phyloP scores from a whole-genome alignment of 495 filamentous ascomycete genomes.

The Penicillium manginii region DNA sequence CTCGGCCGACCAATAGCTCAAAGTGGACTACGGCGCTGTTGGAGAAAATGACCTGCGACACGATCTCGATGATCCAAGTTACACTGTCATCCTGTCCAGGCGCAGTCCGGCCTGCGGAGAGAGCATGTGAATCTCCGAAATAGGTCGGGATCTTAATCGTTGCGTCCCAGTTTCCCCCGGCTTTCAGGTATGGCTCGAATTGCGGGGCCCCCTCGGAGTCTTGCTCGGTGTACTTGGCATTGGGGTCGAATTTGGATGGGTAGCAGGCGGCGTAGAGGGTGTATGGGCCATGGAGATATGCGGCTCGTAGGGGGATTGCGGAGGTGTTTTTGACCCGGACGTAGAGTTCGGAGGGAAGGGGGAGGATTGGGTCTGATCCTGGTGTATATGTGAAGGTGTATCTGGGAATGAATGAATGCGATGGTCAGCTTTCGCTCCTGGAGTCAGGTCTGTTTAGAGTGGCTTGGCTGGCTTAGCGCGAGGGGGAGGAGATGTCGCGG shows the following conservation, averaged over 20 bases:
- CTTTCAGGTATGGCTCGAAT: conserved; percentile 95
- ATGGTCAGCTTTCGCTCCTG: neutral
- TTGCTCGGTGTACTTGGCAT: conserved; percentile 66
- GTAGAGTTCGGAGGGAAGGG: conserved; percentile 74
- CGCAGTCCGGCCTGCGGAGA: conserved; percentile 19
- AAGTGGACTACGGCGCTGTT: conserved; percentile 85
- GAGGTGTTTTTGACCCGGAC: conserved; percentile 92
- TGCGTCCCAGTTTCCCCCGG: conserved; percentile 82
- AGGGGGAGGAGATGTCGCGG: no score
- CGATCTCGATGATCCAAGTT: conserved; percentile 89
- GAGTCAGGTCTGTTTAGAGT: no score
- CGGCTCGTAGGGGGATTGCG: conserved; percentile 85
- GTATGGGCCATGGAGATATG: conserved; percentile 95
- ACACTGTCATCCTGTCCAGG: conserved; percentile 51
- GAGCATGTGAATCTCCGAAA: conserved; percentile 36
- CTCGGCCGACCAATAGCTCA: conserved; percentile 82
- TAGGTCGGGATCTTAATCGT: conserved; percentile 72
- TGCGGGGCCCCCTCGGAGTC: conserved; percentile 70
- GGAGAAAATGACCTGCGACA: conserved; percentile 92
- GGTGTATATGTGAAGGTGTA: conserved; percentile 95
- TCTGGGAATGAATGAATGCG: conserved; percentile 34
- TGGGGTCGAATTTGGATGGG: conserved; percentile 77
- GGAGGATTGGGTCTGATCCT: conserved; percentile 82
- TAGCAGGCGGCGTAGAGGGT: conserved; percentile 85
- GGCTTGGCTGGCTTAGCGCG: no score